These are phyloP conservation scores for Aspergillus affinis DNA, from an alignment of 495 filamentous ascomycete genomes.

Conservation along the genomic window DNA sequence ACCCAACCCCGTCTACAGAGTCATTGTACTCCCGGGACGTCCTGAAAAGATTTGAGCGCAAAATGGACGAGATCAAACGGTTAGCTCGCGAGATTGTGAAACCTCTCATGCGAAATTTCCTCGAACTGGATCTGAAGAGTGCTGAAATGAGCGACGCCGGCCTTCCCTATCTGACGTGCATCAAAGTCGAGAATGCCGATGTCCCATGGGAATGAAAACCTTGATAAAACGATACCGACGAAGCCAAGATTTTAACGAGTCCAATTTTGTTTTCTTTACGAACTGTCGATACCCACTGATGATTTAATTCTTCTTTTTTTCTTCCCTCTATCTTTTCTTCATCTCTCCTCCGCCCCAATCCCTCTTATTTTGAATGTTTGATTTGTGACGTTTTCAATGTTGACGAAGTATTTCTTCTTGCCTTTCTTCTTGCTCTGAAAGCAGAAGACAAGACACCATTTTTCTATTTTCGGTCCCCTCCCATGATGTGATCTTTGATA, in stretches of 20 bases:
- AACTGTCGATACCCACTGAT: neutral
- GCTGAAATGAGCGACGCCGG: constrained; percentile 40
- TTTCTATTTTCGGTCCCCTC: neutral
- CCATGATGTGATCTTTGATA: neutral
- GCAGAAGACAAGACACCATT: neutral
- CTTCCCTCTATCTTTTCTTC: neutral
- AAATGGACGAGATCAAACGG: constrained; percentile 82
- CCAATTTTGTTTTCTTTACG: neutral
- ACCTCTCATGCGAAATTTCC: constrained; percentile 78
- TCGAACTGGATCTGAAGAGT: constrained; percentile 69
- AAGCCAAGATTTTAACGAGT: neutral
- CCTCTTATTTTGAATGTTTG: neutral
- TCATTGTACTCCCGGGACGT: constrained; percentile 73
- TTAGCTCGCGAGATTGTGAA: constrained; percentile 80
- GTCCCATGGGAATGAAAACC: constrained; percentile 66
- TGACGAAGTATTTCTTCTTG: neutral
- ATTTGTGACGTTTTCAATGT: neutral
- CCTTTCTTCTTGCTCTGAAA: neutral
- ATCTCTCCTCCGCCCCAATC: neutral
- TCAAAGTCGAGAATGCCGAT: constrained; percentile 71
- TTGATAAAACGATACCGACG: neutral
- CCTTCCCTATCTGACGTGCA: constrained; percentile 77
- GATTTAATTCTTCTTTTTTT: neutral
- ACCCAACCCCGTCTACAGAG: constrained; percentile 45
- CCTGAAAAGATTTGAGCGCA: constrained; percentile 75